phyloP scores from a whole-genome alignment of 2,329 filamentous ascomycete genomes.

The Dothistroma pini region DNA sequence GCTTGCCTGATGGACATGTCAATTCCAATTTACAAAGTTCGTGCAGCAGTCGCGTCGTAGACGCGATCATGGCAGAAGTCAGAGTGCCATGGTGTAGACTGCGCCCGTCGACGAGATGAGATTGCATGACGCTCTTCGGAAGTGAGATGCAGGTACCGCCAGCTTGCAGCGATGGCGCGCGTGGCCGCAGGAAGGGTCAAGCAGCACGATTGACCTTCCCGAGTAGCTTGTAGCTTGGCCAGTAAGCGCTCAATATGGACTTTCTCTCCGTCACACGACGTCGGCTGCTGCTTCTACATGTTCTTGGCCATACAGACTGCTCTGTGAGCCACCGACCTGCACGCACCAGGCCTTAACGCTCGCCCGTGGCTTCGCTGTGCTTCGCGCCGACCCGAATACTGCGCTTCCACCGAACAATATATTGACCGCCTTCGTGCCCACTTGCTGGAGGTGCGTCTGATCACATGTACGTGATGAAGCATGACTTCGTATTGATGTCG shows the following conservation, averaged over 20 bases:
- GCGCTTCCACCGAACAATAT: not conserved
- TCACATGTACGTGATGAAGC: not conserved
- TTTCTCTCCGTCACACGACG: slow-evolving; percentile 5
- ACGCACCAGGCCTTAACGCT: not conserved
- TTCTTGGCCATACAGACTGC: not conserved
- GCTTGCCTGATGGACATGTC: not conserved
- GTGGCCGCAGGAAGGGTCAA: not conserved
- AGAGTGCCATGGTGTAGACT: not conserved
- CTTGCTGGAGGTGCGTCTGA: not conserved
- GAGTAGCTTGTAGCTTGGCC: slow-evolving; percentile 1
- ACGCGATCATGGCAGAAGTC: not conserved
- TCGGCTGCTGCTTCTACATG: slow-evolving; percentile 3
- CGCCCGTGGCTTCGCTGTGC: slow-evolving; percentile 5
- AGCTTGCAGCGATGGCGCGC: not conserved
- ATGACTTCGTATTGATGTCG: not conserved
- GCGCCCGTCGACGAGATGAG: not conserved
- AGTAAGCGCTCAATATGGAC: not conserved
- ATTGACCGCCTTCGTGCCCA: slow-evolving; percentile 3
- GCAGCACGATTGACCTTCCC: not conserved
- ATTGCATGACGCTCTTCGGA: not conserved
- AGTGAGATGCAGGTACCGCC: not conserved
- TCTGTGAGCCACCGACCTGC: not conserved
- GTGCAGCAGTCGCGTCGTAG: not conserved
- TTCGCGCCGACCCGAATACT: not conserved
- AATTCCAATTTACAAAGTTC: not conserved